Base-by-base conservation (phyloP, 768 basidiomycete genomes). In the Punctularia strigosozonata region DNA sequence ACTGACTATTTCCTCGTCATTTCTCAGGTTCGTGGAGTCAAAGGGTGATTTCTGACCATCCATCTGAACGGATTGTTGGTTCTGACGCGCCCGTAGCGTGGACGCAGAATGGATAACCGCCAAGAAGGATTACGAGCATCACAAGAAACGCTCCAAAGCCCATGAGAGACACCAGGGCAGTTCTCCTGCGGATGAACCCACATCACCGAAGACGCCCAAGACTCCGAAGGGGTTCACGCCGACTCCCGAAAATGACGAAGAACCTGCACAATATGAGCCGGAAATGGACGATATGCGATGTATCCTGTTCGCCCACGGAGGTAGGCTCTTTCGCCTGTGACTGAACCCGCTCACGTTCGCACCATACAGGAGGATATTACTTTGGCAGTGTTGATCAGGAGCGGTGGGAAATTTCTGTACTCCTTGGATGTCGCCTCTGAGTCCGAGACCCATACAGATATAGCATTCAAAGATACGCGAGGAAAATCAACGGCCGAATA, bases 401-500 rank as follows among this genome's bases (percentile, higher is more conserved):
- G 52, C 68, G 81, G 73, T 79, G 35, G 31, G 24, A 38, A 1
- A 19, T 40, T 17, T 32, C 36, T 10, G 10, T 36, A 12, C 37
- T 25, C 25, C 34, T 32, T 23, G 15, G n/a, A n/a, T 25, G 17
- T 7, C 8, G 13, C 15, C 17, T 3, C 13, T 6, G n/a, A 3
- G 36, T 36, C 30, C 31, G 39, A 13, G 30, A 18, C 10, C 14
- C 38, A 3, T 23, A 22, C 40, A 80, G 79, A 51, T 75, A 83
- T 38, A 75, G 74, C 47, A 79, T 88, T 32, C 83, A 88, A 54
- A 73, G 90, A 18, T 75, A 78, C 50, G 92, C 92, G 5, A 75
- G 91, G 30, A 98, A 97, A 60, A 89, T 89, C 55, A 87, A 80
- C 43, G 92, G 92, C 1, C 74, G 94, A 35, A 83, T 88, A 10